phyloP scores from a whole-genome alignment of 2,329 filamentous ascomycete genomes.

The Aspergillus spinulosporus region DNA sequence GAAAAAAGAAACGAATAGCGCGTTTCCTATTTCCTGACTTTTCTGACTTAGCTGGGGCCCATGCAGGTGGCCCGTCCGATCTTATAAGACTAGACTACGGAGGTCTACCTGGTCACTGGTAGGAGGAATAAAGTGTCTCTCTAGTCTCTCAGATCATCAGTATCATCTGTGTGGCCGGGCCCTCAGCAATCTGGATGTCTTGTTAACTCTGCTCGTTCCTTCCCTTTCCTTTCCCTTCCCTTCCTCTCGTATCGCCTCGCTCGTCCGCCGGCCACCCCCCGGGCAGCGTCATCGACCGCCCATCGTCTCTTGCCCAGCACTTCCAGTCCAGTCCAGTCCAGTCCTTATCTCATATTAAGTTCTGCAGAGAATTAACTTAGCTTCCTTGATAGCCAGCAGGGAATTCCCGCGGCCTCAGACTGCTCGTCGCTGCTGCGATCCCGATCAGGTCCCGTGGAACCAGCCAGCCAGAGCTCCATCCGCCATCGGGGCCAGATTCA shows the following conservation, averaged over 20 bases:
- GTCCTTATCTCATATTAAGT: neutral
- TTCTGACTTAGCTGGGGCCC: constrained; percentile 13
- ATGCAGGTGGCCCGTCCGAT: constrained; percentile 12
- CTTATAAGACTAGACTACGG: neutral
- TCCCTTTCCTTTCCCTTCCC: neutral
- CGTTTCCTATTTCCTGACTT: neutral
- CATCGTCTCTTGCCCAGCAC: neutral
- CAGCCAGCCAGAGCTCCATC: constrained; percentile 21
- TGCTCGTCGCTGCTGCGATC: constrained; percentile 16
- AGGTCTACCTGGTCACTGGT: neutral
- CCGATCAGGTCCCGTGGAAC: constrained; percentile 32
- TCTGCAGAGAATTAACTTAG: constrained; percentile 10
- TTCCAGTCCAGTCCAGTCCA: neutral
- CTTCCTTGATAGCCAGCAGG: constrained; percentile 19
- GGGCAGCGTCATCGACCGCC: neutral
- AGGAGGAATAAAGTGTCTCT: constrained; percentile 1
- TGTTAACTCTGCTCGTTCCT: neutral
- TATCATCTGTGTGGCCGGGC: too few species aligned
- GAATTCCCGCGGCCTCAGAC: constrained; percentile 17
- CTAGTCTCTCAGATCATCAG: neutral
- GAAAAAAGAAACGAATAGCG: constrained; percentile 9
- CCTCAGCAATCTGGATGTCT: neutral
- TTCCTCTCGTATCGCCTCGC: too few species aligned
- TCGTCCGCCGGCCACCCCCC: neutral
- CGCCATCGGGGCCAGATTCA: constrained; percentile 14